Conservation (phyloP, 345 rosid species). For the Psidium guajava region DNA sequence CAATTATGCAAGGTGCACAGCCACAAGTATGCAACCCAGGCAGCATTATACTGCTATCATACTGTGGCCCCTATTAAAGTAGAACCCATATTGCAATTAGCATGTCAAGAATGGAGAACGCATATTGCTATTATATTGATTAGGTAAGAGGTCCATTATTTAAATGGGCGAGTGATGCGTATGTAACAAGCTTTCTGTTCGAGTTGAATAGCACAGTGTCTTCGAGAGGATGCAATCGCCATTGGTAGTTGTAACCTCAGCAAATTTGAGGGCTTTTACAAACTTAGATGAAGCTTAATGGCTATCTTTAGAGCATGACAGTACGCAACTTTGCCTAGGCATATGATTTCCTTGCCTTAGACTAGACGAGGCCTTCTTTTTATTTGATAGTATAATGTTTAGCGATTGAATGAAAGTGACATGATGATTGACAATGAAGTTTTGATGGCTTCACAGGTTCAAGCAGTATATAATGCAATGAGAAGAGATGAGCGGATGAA, state of each 20-base stretch:
- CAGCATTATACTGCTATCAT: neutral
- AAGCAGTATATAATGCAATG: constrained; percentile 10
- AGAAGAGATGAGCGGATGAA: constrained; percentile 10
- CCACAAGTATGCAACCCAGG: neutral
- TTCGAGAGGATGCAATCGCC: neutral
- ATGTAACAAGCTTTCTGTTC: neutral
- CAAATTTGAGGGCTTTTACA: neutral
- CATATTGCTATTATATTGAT: neutral
- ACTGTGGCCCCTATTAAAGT: neutral
- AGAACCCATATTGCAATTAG: neutral
- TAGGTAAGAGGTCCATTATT: neutral
- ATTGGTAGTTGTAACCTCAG: neutral
- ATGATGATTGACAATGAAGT: neutral
- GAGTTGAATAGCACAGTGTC: neutral
- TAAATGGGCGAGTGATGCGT: neutral
- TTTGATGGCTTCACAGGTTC: neutral
- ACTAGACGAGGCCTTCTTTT: neutral
- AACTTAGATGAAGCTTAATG: neutral
- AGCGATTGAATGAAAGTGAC: neutral
- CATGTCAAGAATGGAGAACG: too few species aligned
- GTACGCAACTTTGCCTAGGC: neutral
- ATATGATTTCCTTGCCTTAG: neutral
- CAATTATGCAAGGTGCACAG: neutral
- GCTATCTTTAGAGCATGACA: neutral
- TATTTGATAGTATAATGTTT: neutral